phyloP scores from a whole-genome alignment of 2,329 filamentous ascomycete species.

The Volutella citrinella region DNA sequence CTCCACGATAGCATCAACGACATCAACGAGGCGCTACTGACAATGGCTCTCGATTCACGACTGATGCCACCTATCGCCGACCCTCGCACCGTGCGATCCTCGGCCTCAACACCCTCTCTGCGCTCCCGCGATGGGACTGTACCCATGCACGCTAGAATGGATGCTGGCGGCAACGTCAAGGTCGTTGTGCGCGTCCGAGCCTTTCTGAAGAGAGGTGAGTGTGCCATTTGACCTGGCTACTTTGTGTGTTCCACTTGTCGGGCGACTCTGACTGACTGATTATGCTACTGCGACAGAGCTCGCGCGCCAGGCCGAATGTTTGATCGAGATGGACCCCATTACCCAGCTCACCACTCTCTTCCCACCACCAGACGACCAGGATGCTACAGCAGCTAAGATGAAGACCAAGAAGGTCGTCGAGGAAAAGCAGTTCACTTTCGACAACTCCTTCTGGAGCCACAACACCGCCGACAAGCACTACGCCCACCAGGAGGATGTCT shows the following conservation, averaged over 20 bases:
- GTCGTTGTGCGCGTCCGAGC: constrained; percentile 79
- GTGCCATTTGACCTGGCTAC: no score
- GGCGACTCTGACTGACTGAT: no score
- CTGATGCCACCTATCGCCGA: constrained; percentile 43
- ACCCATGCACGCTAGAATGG: constrained; percentile 53
- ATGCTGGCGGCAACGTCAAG: constrained; percentile 71
- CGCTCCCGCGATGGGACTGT: constrained; percentile 69
- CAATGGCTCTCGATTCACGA: constrained; percentile 41
- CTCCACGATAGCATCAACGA: constrained; percentile 38
- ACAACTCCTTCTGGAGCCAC: constrained; percentile 98
- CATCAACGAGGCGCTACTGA: constrained; percentile 37
- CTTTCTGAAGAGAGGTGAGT: constrained; percentile 72
- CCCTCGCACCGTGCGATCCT: constrained; percentile 51
- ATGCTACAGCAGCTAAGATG: constrained; percentile 51
- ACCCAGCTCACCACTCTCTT: constrained; percentile 82
- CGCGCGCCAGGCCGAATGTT: constrained; percentile 75
- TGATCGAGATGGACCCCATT: constrained; percentile 86
- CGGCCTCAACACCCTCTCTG: constrained; percentile 75
- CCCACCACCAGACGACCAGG: constrained; percentile 61
- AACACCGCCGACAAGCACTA: constrained; percentile 77
- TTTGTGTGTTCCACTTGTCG: no score
- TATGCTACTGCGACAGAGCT: constrained; percentile 57
- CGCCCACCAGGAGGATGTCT: constrained; percentile 88
- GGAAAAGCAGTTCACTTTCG: constrained; percentile 91
- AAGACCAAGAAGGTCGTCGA: constrained; percentile 74